phyloP scores from a whole-genome alignment of 352 stramenopile species.

The Chrysophaeum taylorii region DNA sequence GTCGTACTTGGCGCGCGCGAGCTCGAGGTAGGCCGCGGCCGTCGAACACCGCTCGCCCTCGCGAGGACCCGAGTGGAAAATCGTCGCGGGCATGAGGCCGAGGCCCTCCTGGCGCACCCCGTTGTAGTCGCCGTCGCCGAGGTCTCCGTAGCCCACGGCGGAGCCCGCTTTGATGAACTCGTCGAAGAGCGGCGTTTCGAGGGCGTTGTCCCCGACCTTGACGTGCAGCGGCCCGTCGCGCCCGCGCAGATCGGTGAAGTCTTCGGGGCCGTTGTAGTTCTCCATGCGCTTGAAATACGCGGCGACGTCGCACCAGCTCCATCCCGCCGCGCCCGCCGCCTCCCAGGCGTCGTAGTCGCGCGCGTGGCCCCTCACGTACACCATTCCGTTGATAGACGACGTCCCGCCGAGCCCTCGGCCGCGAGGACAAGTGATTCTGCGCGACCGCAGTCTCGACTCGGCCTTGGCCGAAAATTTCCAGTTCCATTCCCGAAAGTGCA shows the following conservation, averaged over 20 bases:
- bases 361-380: constrained; percentile 59
- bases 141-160: neutral
- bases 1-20: constrained; percentile 36
- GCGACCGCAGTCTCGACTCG: too few relatives aligned
- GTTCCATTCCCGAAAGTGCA: too few relatives aligned
- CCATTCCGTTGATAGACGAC: constrained; percentile 63
- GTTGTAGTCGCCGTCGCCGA: too few relatives aligned
- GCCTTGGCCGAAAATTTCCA: too few relatives aligned
- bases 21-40: too few relatives aligned
- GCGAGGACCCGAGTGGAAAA: too few relatives aligned
- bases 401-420: constrained; percentile 64
- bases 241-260: constrained; percentile 21
- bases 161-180: neutral
- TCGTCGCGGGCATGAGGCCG: too few relatives aligned
- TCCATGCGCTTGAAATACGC: constrained; percentile 41
- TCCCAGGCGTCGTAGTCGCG: constrained; percentile 53
- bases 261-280: neutral
- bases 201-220: constrained; percentile 27
- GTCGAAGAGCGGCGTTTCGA: neutral
- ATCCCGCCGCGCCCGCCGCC: constrained; percentile 44
- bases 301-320: constrained; percentile 44
- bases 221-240: constrained; percentile 44
- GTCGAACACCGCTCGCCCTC: too few relatives aligned
- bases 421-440: constrained; percentile 29
- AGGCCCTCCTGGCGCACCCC: too few relatives aligned